phyloP scores from a whole-genome alignment of 208 protist species.

The Perkinsela sp. region DNA sequence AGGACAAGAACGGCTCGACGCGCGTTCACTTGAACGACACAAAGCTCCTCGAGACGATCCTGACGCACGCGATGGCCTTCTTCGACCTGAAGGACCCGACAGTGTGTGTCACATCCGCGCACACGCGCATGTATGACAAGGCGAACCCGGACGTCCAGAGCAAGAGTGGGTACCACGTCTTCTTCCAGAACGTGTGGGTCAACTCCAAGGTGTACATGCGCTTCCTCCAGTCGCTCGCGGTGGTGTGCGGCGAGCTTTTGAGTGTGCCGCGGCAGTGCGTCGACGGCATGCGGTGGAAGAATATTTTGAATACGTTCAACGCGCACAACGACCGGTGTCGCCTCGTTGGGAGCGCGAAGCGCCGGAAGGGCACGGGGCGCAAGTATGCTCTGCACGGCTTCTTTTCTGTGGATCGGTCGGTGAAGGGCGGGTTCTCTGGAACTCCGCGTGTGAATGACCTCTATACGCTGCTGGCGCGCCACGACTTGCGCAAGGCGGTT shows the following conservation, averaged over 20 bases:
- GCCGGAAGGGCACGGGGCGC: neutral
- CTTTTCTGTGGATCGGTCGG: neutral
- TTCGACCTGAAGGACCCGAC: neutral
- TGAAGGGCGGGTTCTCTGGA: neutral
- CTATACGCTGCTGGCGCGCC: neutral
- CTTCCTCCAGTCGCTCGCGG: neutral
- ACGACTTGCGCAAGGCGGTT: neutral
- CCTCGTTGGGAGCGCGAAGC: neutral
- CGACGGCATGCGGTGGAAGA: neutral
- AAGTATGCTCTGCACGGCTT: neutral
- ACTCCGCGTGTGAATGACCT: neutral
- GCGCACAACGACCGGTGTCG: neutral
- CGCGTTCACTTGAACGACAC: neutral
- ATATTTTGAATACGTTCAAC: neutral
- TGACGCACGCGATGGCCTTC: neutral
- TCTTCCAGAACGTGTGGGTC: constrained; percentile 1
- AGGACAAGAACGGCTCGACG: neutral
- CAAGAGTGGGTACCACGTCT: constrained; percentile 1
- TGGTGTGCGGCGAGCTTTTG: neutral
- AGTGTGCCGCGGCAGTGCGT: neutral
- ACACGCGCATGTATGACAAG: neutral
- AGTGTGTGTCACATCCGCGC: neutral
- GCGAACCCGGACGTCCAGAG: neutral
- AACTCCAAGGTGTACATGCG: neutral
- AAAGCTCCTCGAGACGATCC: neutral